A percentile compares a stretch with the other conserved stretches of the same genome.
These are phyloP conservation scores for Fusarium pseudonygamai DNA, from an alignment of 2,329 filamentous ascomycete genomes.

Conservation along the genomic window DNA sequence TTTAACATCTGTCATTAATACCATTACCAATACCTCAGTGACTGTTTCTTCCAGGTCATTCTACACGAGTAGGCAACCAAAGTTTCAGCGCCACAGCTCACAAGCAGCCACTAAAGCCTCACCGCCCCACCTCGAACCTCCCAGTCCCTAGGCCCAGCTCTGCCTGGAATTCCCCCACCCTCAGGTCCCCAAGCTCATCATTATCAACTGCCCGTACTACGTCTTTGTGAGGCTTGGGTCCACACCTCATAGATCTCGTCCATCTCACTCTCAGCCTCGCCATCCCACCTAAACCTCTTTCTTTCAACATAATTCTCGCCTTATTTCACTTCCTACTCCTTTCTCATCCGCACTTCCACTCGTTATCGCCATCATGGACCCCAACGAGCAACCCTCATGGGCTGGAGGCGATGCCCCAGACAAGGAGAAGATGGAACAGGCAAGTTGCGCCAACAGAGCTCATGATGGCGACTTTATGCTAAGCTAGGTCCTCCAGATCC, in stretches of 20 bases:
- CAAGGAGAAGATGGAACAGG: constrained; percentile 68
- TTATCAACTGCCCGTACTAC: constrained; percentile 6
- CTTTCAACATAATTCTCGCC: constrained; percentile 2
- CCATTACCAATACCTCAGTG: background rate
- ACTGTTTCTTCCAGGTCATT: constrained; percentile 25
- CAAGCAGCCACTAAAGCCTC: constrained; percentile 36
- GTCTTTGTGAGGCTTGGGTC: constrained; percentile 34
- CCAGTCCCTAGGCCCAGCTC: background rate
- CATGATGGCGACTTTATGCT: constrained; percentile 23
- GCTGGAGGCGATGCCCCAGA: constrained; percentile 62
- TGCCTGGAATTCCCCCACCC: constrained; percentile 29
- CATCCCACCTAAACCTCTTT: constrained; percentile 6
- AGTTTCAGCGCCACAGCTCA: constrained; percentile 32
- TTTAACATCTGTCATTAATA: background rate
- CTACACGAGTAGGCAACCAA: constrained; percentile 1
- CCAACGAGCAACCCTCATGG: constrained; percentile 54
- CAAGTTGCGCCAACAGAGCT: constrained; percentile 41
- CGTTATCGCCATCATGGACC: constrained; percentile 52
- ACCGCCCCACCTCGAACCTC: constrained; percentile 36
- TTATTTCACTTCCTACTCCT: background rate
- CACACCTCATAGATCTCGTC: constrained; percentile 28
- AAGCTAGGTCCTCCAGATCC: constrained; percentile 51
- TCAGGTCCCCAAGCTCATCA: constrained; percentile 29
- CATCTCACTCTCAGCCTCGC: constrained; percentile 31
- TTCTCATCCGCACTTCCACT: background rate